phyloP scores from a whole-genome alignment of 176 grass and related monocot genomes.

The Oryza nivara region DNA sequence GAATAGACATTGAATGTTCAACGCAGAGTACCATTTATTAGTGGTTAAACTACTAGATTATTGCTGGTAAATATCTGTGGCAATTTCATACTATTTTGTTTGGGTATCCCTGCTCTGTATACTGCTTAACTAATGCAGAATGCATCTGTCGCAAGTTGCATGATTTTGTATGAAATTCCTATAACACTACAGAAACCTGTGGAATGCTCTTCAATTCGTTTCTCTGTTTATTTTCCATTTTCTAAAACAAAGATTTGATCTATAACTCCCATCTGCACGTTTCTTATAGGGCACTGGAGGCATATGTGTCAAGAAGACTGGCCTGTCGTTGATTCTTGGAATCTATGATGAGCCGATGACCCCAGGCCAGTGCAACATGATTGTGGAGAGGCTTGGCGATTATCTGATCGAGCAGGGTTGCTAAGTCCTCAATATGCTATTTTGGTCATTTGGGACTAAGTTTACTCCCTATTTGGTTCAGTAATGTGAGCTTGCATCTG shows the following conservation, averaged over 20 bases:
- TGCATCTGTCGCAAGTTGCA: background rate
- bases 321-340: conserved; percentile 61
- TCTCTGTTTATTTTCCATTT: background rate
- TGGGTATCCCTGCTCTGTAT: background rate
- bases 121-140: background rate
- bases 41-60: background rate
- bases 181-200: background rate
- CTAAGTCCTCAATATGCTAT: conserved; percentile 52
- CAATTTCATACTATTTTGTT: background rate
- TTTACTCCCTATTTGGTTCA: conserved; percentile 54
- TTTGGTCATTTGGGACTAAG: conserved; percentile 55
- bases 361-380: conserved; percentile 87
- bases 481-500: conserved; percentile 50
- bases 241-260: background rate
- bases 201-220: background rate
- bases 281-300: conserved; percentile 68
- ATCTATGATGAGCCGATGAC: conserved; percentile 95
- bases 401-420: conserved; percentile 76
- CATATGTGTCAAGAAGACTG: conserved; percentile 73
- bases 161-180: background rate
- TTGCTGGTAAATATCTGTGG: background rate
- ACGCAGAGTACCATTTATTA: background rate
- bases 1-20: background rate
- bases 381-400: conserved; percentile 93
- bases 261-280: conserved; percentile 3